Evolutionary conservation across 2,329 filamentous ascomycete genomes (phyloP), one percentile per base, ranked within the genome.

Genomic region (Coniochaeta pulveracea): DNA sequence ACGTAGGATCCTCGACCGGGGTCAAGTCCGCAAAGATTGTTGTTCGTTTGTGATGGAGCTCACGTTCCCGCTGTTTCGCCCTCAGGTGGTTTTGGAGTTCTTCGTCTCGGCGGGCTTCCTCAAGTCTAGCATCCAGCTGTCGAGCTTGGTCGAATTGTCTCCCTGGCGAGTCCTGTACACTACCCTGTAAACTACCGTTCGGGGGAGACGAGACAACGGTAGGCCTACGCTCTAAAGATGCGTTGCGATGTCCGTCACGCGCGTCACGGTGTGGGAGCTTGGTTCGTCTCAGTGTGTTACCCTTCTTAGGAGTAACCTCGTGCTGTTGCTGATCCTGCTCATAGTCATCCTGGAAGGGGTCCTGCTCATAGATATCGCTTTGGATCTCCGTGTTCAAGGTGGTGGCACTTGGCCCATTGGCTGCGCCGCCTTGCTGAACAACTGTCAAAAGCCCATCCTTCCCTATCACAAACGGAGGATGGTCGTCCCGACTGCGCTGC

Each of bases 181-280:
- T 25, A 9, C 22, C 22, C 9, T 24, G n/a, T n/a, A n/a, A n/a
- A 14, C 22, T 19, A 19, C 18, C 22, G 10, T 31, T 19, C 19
- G 18, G 28, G 2, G 28, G 28, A 12, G 22, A 33, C 10, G 30
- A 25, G 30, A 23, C 43, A 41, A 6, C 29, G 27, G 28, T 21
- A 26, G 6, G 28, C 38, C 11, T 19, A 22, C 11, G 32, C 12
- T 43, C 40, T 4, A 41, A 37, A 6, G 42, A 47, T 16, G 43
- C 40, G 36, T 35, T 46, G 18, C 44, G 46, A 27, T 43, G 47
- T 12, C 34, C 36, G n/a, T 44, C 45, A 5, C 47, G 46, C 9
- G 41, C 44, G 33, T 64, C 58, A 14, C 63, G 56, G 37, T 63
- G 44, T 1, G 63, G 52, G n/a, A 63, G 47, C 30, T 51, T 57